Conservation (phyloP, 768 basidiomycete genomes). For the Mycena olivaceomarginata region DNA sequence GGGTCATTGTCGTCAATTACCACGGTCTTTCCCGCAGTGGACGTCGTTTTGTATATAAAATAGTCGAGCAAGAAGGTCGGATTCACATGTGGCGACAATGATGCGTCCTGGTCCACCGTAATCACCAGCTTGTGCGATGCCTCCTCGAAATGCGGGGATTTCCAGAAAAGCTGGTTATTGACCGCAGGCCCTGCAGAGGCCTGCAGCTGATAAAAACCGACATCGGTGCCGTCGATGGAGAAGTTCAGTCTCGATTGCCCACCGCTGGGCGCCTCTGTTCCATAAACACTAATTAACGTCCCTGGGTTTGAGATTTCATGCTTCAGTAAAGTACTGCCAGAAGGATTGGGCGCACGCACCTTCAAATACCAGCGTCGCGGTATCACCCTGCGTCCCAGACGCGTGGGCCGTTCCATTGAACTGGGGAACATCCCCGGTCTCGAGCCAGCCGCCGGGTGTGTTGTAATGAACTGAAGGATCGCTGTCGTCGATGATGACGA, state of each 20-base stretch:
- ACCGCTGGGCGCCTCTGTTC: neutral
- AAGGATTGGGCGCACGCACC: neutral
- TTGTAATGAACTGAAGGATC: conserved; percentile 4
- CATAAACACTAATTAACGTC: conserved; percentile 16
- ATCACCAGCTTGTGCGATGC: conserved; percentile 4
- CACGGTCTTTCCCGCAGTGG: neutral
- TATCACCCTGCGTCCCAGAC: neutral
- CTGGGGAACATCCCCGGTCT: neutral
- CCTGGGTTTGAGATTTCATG: neutral
- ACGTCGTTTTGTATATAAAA: conserved; percentile 12
- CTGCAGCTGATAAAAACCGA: neutral
- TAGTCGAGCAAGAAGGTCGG: conserved; percentile 8
- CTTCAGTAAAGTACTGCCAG: neutral
- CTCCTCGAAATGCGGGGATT: neutral
- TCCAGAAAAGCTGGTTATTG: conserved; percentile 12
- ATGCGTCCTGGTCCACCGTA: neutral
- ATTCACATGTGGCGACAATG: neutral
- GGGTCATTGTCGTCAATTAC: neutral
- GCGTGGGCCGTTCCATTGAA: neutral
- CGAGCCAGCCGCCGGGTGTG: neutral
- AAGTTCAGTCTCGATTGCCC: neutral
- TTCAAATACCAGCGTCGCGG: neutral
- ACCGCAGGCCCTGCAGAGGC: neutral
- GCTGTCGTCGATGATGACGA: conserved; percentile 22
- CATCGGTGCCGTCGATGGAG: neutral